These are phyloP conservation scores for Maudiozyma saulgeensis DNA, from an alignment of 805 yeast genomes.

Conservation along the genomic window DNA sequence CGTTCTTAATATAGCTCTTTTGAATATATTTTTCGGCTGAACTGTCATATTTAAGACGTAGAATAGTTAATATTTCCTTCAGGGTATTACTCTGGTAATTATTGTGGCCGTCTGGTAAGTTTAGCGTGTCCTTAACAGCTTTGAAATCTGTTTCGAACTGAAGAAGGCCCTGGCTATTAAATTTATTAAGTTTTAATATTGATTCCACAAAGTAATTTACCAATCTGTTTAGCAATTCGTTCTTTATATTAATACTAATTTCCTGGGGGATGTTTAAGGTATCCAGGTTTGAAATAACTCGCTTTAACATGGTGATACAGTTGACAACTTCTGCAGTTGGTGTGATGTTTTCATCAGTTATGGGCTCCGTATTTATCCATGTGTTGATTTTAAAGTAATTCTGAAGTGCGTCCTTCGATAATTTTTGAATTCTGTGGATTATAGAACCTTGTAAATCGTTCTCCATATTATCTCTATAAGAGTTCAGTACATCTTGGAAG, in stretches of 20 bases:
- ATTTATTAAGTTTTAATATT: slow-evolving; percentile 31
- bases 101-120: slow-evolving; percentile 11
- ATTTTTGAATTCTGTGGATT: slow-evolving; percentile 23
- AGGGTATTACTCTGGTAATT: slow-evolving; percentile 16
- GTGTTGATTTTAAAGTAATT: slow-evolving; percentile 27
- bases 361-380: slow-evolving; percentile 21
- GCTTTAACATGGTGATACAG: slow-evolving; percentile 16
- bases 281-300: slow-evolving; percentile 12
- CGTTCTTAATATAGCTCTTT: slow-evolving; percentile 23
- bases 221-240: slow-evolving; percentile 19
- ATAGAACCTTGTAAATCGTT: slow-evolving; percentile 25
- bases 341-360: background rate
- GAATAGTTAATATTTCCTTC: slow-evolving; percentile 19
- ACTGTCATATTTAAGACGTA: slow-evolving; percentile 24
- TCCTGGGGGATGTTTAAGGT: slow-evolving; percentile 10
- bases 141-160: slow-evolving; percentile 29
- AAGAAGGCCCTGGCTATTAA: slow-evolving; percentile 26
- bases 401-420: slow-evolving; percentile 23
- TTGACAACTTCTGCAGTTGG: slow-evolving; percentile 25
- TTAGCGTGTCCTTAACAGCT: slow-evolving; percentile 22
- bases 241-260: slow-evolving; percentile 16
- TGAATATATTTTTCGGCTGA: slow-evolving; percentile 10
- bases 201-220: slow-evolving; percentile 29
- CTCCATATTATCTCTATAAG: slow-evolving; percentile 21
- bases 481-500: slow-evolving; percentile 25